Conservation (phyloP, 2,329 filamentous ascomycete genomes). For the Tolypocladium sp. region DNA sequence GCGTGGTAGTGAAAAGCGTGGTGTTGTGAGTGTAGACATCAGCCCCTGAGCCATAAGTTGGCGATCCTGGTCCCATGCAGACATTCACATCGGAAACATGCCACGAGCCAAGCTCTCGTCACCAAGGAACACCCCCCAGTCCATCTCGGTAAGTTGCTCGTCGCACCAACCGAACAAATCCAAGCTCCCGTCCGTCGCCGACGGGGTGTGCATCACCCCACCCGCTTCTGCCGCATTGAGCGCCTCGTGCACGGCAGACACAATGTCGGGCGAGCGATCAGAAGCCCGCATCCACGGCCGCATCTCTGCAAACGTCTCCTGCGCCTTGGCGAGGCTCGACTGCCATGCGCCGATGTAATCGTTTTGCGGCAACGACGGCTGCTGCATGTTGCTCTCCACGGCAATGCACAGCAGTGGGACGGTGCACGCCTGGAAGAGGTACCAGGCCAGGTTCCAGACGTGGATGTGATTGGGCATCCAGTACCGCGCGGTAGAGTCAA, state of each 20-base stretch:
- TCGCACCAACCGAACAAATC: slow-evolving; percentile 17
- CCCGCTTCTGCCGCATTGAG: slow-evolving; percentile 11
- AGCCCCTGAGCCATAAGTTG: neutral
- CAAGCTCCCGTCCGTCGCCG: slow-evolving; percentile 13
- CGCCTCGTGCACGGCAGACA: slow-evolving; percentile 16
- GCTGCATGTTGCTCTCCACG: slow-evolving; percentile 12
- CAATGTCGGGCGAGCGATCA: slow-evolving; percentile 15
- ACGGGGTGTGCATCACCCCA: slow-evolving; percentile 11
- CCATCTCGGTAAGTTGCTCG: slow-evolving; percentile 16
- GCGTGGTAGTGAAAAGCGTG: too few relatives aligned
- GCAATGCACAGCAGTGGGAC: slow-evolving; percentile 18
- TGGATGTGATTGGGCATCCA: slow-evolving; percentile 22
- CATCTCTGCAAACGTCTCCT: slow-evolving; percentile 16
- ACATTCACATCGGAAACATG: slow-evolving; percentile 3
- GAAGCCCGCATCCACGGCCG: slow-evolving; percentile 17
- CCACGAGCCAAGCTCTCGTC: slow-evolving; percentile 8
- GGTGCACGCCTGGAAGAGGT: slow-evolving; percentile 22
- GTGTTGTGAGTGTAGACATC: neutral
- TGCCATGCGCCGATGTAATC: slow-evolving; percentile 9
- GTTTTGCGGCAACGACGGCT: neutral
- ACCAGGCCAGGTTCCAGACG: slow-evolving; percentile 21
- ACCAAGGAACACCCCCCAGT: slow-evolving; percentile 15
- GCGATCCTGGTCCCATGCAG: neutral
- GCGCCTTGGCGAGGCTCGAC: slow-evolving; percentile 13
- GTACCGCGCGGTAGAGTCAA: slow-evolving; percentile 19